Conservation (phyloP, 768 basidiomycete genomes). For the Gelatoporia subvermispora region DNA sequence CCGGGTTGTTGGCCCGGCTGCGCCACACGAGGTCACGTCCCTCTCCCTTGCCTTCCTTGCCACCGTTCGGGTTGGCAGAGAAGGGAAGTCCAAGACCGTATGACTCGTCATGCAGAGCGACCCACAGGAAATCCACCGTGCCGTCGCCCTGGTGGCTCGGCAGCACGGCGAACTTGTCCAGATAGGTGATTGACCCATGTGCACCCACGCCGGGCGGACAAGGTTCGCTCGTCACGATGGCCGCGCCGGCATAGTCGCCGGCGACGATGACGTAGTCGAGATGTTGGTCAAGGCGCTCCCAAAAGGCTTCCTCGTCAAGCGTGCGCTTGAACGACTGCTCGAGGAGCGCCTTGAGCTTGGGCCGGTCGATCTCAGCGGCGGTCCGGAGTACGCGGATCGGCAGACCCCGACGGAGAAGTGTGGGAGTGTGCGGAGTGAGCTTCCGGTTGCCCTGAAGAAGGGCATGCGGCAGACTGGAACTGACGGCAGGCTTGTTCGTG, state of each 20-base stretch:
- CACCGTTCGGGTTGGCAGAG: slow-evolving; percentile 93
- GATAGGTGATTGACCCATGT: slow-evolving; percentile 67
- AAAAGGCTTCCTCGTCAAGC: slow-evolving; percentile 73
- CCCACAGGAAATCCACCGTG: slow-evolving; percentile 99
- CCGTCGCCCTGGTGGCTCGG: slow-evolving; percentile 96
- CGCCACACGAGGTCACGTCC: slow-evolving; percentile 98
- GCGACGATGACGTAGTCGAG: slow-evolving; percentile 93
- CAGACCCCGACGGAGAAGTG: slow-evolving; percentile 83
- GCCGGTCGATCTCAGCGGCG: slow-evolving; percentile 62
- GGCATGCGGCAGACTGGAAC: slow-evolving; percentile 92
- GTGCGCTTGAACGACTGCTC: slow-evolving; percentile 81
- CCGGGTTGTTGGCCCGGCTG: slow-evolving; percentile 85
- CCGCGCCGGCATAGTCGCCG: slow-evolving; percentile 93
- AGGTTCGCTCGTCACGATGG: slow-evolving; percentile 74
- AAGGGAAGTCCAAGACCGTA: slow-evolving; percentile 93
- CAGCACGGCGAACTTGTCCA: slow-evolving; percentile 97
- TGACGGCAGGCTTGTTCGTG: slow-evolving; percentile 95
- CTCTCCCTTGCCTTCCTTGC: slow-evolving; percentile 81
- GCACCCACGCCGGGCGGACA: slow-evolving; percentile 24
- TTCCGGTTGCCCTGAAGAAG: slow-evolving; percentile 82
- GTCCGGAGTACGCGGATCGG: slow-evolving; percentile 80
- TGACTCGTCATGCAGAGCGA: slow-evolving; percentile 95
- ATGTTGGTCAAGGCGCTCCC: slow-evolving; percentile 62
- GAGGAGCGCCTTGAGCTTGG: slow-evolving; percentile 73
- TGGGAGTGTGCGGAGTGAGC: slow-evolving; percentile 87